Evolutionary conservation across 108 stramenopile species (phyloP), one percentile per base, ranked within the genome.

Genomic region (Cyclotella sp.): DNA sequence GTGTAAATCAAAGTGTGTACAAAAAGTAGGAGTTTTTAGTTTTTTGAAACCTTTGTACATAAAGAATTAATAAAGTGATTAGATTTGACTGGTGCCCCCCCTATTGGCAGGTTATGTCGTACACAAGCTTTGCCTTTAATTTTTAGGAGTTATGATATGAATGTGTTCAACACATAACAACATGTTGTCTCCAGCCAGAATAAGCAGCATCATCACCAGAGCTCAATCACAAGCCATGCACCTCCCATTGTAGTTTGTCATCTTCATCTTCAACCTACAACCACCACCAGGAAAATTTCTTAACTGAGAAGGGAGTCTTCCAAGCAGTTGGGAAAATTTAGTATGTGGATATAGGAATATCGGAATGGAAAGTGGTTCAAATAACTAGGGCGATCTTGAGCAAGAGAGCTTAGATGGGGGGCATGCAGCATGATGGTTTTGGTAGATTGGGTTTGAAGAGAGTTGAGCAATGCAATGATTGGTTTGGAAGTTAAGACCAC

Each of bases 351-450:
- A 3, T 34, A 39, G 0, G 30, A 39, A 61, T 61, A 9, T 15
- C 34, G 30, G 60, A 61, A 39, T 61, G 29, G 60, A 61, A 34
- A 61, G 60, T 61, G 11, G 60, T 61, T 7, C 29, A 39, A 30
- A 61, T 61, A 34, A 30, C 60, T 14, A 1, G 13, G 14, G 60
- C 34, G 30, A 61, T 61, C 9, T 61, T 61, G 60, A 39, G 1
- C 3, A 61, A 34, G 29, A 30, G 30, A 39, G 11, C 1, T 3
- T 3, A n/a, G n/a, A 61, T 2, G 34, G 34, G 30, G 6, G 34
- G 6, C 34, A 5, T 5, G 6, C 34, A 34, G 6, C 34, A 34
- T 34, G 34, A 6, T 61, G 30, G 3, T 55, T 3, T 3, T n/a
- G n/a, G n/a, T n/a, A 49, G 55, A 55, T 55, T 34, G 34, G 55